Conservation (phyloP, 768 basidiomycete species). For the Panellus pusillus region DNA sequence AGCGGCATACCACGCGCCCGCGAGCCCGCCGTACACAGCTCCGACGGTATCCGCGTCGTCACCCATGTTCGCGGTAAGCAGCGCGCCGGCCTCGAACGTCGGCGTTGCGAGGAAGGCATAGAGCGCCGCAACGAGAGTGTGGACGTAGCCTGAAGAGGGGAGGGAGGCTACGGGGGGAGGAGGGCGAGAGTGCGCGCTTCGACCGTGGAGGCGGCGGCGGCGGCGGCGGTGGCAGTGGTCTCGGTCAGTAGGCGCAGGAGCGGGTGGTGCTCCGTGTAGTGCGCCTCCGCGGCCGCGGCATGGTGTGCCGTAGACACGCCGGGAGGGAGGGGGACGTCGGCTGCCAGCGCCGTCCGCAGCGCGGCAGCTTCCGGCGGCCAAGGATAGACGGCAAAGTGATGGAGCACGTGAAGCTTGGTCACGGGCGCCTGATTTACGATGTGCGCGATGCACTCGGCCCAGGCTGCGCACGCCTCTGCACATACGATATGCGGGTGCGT, state of each 20-base stretch:
- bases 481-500: conserved; percentile 47
- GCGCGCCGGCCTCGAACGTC: conserved; percentile 45
- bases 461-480: conserved; percentile 41
- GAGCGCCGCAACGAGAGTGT: conserved; percentile 42
- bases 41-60: conserved; percentile 47
- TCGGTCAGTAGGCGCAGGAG: conserved; percentile 31
- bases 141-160: conserved; percentile 40
- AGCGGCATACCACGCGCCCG: conserved; percentile 42
- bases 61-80: conserved; percentile 45
- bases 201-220: background rate
- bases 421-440: conserved; percentile 30
- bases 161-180: conserved; percentile 33
- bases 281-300: conserved; percentile 30
- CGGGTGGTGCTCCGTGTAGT: conserved; percentile 38
- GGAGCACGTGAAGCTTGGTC: conserved; percentile 41
- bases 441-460: conserved; percentile 35
- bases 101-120: conserved; percentile 46
- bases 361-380: conserved; percentile 25
- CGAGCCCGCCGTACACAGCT: conserved; percentile 46
- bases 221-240: conserved; percentile 18
- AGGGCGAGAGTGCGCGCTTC: background rate
- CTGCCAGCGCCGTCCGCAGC: conserved; percentile 33
- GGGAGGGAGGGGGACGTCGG: conserved; percentile 26
- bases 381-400: conserved; percentile 38
- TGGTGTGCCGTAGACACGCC: conserved; percentile 22